Percentiles rank a stretch among this genome's conserved stretches.
Evolutionary conservation across 106 monocot genomes (phyloP).

Genomic region (Dendrobium nobile): DNA sequence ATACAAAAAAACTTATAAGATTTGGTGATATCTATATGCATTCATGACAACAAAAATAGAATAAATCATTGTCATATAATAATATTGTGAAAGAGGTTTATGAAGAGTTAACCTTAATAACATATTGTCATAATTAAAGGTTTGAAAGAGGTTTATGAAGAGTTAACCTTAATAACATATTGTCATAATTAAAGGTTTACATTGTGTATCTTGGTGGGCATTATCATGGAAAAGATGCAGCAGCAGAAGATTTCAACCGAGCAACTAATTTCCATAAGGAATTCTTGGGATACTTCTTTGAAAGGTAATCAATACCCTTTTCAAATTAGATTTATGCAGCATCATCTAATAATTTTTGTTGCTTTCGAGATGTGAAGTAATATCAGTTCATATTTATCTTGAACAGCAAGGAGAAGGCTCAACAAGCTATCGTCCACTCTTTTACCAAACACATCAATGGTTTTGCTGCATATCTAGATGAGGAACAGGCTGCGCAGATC

Average conservation of each 20-base stretch:
- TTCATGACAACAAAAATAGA: no score
- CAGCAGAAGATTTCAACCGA: conserved; percentile 13
- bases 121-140: conserved; percentile 11
- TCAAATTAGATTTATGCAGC: not conserved
- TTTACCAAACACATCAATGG: conserved; percentile 67
- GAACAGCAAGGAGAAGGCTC: conserved; percentile 45
- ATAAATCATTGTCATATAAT: no score
- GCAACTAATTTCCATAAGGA: conserved; percentile 29
- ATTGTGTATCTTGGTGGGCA: conserved; percentile 68
- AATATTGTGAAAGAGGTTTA: no score
- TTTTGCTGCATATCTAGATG: conserved; percentile 55
- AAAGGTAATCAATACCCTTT: conserved; percentile 21
- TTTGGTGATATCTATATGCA: no score
- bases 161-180: not conserved
- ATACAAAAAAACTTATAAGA: no score
- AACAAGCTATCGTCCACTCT: conserved; percentile 48
- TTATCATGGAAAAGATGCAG: conserved; percentile 28
- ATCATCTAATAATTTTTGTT: not conserved
- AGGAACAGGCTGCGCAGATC: conserved; percentile 22
- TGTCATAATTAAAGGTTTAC: conserved; percentile 26
- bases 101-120: not conserved
- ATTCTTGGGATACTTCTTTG: conserved; percentile 35
- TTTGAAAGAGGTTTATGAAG: no score
- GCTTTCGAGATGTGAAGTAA: no score
- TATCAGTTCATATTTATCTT: no score